Evolutionary conservation across 2,329 filamentous ascomycete genomes (phyloP).

Genomic region (Aspergillus versicolor): DNA sequence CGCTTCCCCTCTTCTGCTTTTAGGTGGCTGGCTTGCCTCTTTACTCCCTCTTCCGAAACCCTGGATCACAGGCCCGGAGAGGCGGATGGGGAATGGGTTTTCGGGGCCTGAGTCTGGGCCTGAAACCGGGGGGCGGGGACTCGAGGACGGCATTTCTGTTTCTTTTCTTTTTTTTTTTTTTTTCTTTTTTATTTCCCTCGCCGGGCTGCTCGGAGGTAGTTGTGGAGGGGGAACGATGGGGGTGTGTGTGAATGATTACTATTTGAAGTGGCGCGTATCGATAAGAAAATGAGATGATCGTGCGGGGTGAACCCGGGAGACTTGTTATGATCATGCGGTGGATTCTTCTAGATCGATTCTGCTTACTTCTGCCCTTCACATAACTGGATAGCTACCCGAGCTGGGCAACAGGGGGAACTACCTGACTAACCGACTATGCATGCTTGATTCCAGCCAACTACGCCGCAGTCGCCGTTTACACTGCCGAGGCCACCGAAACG

Average conservation of each 20-base stretch:
- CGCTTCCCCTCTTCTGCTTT: not conserved
- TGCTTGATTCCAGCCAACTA: too few species aligned
- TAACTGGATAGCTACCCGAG: not conserved
- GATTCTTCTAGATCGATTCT: not conserved
- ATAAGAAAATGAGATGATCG: not conserved
- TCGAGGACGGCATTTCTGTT: constrained; percentile 46
- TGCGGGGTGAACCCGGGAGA: not conserved
- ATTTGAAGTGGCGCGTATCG: not conserved
- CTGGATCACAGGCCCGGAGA: constrained; percentile 84
- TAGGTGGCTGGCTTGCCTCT: constrained; percentile 60
- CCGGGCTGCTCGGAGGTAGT: not conserved
- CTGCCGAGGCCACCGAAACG: too few species aligned
- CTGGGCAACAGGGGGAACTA: too few species aligned
- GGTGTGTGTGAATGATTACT: not conserved
- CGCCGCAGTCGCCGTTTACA: too few species aligned
- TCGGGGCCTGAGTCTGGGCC: constrained; percentile 73
- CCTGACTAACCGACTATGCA: too few species aligned
- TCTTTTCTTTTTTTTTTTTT: not conserved
- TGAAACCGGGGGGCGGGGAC: constrained; percentile 66
- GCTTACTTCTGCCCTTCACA: not conserved
- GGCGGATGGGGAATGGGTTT: constrained; percentile 75
- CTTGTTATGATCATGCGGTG: not conserved
- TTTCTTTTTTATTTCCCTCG: not conserved
- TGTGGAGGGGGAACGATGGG: not conserved
- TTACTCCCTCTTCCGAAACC: constrained; percentile 93